Percentiles rank a stretch among this genome's conserved stretches.
phyloP scores from a whole-genome alignment of 352 stramenopile genomes.

The Phytophthora sp. region DNA sequence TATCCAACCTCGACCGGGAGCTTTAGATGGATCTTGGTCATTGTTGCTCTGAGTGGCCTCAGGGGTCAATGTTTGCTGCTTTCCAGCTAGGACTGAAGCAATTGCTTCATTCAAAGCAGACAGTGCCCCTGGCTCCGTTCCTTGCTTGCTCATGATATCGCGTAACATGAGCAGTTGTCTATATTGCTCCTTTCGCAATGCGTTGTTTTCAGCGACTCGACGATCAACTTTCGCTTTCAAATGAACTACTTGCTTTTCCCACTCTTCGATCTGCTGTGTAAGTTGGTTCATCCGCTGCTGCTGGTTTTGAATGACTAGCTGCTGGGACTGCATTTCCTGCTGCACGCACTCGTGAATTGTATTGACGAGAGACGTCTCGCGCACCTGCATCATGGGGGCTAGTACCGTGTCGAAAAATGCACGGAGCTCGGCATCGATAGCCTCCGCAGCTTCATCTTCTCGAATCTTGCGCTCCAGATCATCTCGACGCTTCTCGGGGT shows the following conservation, averaged over 20 bases:
- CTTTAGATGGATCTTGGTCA: slow-evolving; percentile 8
- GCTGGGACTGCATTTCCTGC: slow-evolving; percentile 42
- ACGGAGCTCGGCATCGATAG: slow-evolving; percentile 35
- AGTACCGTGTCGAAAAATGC: slow-evolving; percentile 53
- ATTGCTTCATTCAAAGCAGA: slow-evolving; percentile 65
- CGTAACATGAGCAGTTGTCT: slow-evolving; percentile 76
- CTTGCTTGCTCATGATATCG: slow-evolving; percentile 66
- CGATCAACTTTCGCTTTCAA: slow-evolving; percentile 67
- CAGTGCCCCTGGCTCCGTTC: slow-evolving; percentile 53
- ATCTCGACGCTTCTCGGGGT: slow-evolving; percentile 24
- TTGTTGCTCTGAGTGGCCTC: slow-evolving; percentile 17
- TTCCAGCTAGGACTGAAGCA: slow-evolving; percentile 34
- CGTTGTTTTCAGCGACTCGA: slow-evolving; percentile 67
- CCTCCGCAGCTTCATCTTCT: slow-evolving; percentile 26
- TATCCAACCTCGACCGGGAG: slow-evolving; percentile 3
- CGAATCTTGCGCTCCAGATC: slow-evolving; percentile 24
- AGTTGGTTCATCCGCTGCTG: slow-evolving; percentile 23
- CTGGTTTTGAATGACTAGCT: slow-evolving; percentile 15
- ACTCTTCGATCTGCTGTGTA: slow-evolving; percentile 23
- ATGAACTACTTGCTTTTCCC: slow-evolving; percentile 43
- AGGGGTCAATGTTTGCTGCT: slow-evolving; percentile 1
- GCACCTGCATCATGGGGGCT: slow-evolving; percentile 52
- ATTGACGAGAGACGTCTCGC: slow-evolving; percentile 63
- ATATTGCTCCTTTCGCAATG: slow-evolving; percentile 74
- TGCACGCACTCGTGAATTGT: slow-evolving; percentile 62